Evolutionary conservation across 805 yeast species (phyloP).

Genomic region (Hyphopichia homilentoma): DNA sequence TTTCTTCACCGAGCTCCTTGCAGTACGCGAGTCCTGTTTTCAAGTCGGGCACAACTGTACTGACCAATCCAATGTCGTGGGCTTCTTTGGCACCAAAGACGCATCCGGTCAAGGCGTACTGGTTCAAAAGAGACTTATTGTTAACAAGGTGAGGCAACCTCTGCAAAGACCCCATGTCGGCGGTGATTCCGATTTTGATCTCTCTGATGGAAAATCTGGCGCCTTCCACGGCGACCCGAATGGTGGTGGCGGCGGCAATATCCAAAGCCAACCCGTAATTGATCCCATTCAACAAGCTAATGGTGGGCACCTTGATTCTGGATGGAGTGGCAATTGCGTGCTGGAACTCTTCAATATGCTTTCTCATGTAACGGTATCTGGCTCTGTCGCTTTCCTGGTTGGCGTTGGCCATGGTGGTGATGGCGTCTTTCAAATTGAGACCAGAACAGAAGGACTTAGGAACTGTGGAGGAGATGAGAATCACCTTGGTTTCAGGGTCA

Average conservation of each 20-base stretch:
- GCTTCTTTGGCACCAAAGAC: conserved; percentile 56
- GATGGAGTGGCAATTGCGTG: conserved; percentile 47
- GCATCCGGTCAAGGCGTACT: conserved; percentile 60
- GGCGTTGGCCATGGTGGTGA: conserved; percentile 5
- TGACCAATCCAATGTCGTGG: conserved; percentile 49
- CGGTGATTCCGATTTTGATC: conserved; percentile 68
- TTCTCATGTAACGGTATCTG: conserved; percentile 20
- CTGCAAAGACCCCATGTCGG: conserved; percentile 77
- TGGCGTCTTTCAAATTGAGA: conserved; percentile 48
- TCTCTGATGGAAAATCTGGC: conserved; percentile 60
- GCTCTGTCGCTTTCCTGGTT: conserved; percentile 9
- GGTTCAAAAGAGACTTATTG: conserved; percentile 56
- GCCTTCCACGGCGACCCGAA: conserved; percentile 54
- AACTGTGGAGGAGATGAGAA: conserved; percentile 51
- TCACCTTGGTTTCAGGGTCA: conserved; percentile 45
- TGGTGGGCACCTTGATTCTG: conserved; percentile 55
- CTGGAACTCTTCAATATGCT: conserved; percentile 56
- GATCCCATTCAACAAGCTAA: conserved; percentile 63
- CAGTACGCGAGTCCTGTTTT: conserved; percentile 49
- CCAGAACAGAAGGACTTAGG: conserved; percentile 65
- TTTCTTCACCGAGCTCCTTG: conserved; percentile 43
- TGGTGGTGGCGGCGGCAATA: conserved; percentile 53
- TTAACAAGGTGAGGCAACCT: conserved; percentile 53
- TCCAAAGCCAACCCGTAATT: conserved; percentile 68
- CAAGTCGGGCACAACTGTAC: conserved; percentile 42